Conservation (phyloP, 129 eudicot genomes). For the Flaveria sonorensis region DNA sequence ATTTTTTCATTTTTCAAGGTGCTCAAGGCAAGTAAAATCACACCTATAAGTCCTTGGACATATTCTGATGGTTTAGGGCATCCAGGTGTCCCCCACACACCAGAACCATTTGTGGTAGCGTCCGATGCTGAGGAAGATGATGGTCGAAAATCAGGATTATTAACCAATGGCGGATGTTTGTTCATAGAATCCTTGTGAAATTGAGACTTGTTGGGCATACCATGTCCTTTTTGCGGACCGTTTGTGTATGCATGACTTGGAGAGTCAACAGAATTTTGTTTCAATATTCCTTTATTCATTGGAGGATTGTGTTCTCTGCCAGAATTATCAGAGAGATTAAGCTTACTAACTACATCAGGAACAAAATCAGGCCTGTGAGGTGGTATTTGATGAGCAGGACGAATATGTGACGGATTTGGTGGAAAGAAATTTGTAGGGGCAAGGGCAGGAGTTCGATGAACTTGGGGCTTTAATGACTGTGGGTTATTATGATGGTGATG, state of each 20-base stretch:
- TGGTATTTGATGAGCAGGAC: constrained; percentile 46
- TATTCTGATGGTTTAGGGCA: constrained; percentile 73
- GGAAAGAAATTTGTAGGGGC: constrained; percentile 50
- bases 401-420: constrained; percentile 41
- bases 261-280: constrained; percentile 46
- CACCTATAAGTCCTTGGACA: constrained; percentile 77
- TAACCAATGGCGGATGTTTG: constrained; percentile 29
- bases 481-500: constrained; percentile 48
- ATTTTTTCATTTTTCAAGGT: constrained; percentile 78
- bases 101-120: constrained; percentile 39
- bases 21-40: constrained; percentile 79
- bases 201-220: constrained; percentile 39
- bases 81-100: constrained; percentile 78
- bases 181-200: constrained; percentile 37
- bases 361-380: constrained; percentile 50
- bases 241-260: constrained; percentile 42
- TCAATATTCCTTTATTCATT: constrained; percentile 45
- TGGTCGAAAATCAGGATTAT: constrained; percentile 36
- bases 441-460: constrained; percentile 41
- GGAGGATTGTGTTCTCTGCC: constrained; percentile 37
- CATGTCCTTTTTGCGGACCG: constrained; percentile 61
- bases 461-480: constrained; percentile 46
- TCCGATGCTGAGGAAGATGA: constrained; percentile 46
- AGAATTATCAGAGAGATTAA: constrained; percentile 55
- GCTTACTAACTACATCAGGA: constrained; percentile 55